Evolutionary conservation across 169 alveolate species (phyloP).

Genomic region (Eimeria falciformis): DNA sequence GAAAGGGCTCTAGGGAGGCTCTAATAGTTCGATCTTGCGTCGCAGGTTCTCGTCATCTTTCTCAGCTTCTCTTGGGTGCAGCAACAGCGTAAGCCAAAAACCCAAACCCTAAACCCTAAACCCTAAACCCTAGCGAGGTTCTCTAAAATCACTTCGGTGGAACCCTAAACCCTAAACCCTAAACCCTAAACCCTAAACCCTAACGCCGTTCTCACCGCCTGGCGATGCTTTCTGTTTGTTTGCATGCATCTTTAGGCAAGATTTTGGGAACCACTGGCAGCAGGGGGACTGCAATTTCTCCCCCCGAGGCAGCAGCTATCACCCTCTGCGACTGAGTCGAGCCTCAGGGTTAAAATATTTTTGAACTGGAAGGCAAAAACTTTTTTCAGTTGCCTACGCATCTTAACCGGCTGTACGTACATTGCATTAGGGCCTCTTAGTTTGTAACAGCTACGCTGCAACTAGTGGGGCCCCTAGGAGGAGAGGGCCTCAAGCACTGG

Average conservation of each 20-base stretch:
- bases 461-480: not conserved
- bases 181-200: too few species aligned
- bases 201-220: too few species aligned
- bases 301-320: constrained; percentile 34
- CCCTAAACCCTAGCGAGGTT: too few species aligned
- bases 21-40: not conserved
- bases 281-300: constrained; percentile 53
- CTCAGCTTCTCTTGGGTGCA: constrained; percentile 72
- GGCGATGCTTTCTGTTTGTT: not conserved
- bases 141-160: too few species aligned
- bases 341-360: not conserved
- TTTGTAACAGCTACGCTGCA: too few species aligned
- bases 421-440: too few species aligned
- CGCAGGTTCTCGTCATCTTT: constrained; percentile 64
- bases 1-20: not conserved
- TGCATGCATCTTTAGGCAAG: not conserved
- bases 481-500: too few species aligned
- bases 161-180: not conserved
- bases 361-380: not conserved
- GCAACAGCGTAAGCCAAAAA: constrained; percentile 49
- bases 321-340: constrained; percentile 46
- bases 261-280: not conserved
- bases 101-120: constrained; percentile 4
- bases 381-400: too few species aligned
- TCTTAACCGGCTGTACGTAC: too few species aligned